Percentiles rank a stretch among this genome's conserved stretches.
Evolutionary conservation across 23 red algal genomes (phyloP).

Genomic region (Chondrus crispus): DNA sequence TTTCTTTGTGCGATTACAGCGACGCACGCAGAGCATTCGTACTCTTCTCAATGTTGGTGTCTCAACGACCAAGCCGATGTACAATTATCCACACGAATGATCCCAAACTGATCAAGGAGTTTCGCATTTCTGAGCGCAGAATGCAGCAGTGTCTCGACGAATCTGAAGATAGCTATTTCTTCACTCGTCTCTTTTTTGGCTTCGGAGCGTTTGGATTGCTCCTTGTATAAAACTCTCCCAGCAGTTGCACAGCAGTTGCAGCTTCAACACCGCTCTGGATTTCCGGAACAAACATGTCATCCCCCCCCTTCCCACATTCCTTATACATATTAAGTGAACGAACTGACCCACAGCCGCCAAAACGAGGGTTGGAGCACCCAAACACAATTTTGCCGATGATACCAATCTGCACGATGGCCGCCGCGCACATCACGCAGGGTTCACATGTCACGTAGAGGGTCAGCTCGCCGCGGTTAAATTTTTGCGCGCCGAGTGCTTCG

Average conservation of each 20-base stretch:
- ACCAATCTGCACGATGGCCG: conserved; percentile 65
- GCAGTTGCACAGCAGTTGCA: conserved; percentile 59
- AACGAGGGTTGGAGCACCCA: conserved; percentile 87
- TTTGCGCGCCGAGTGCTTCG: conserved; percentile 5
- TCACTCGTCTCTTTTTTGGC: conserved; percentile 51
- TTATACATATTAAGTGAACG: neutral
- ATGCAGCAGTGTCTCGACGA: too few species aligned
- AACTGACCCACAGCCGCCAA: conserved; percentile 97
- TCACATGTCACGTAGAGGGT: conserved; percentile 93
- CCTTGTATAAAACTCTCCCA: conserved; percentile 73
- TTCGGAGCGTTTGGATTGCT: conserved; percentile 79
- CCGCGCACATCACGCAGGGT: conserved; percentile 98
- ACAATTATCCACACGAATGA: too few species aligned
- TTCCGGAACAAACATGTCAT: conserved; percentile 11
- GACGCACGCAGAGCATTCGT: too few species aligned
- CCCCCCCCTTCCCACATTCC: conserved; percentile 23
- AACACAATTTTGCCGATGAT: conserved; percentile 57
- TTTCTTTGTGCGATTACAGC: too few species aligned
- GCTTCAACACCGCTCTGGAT: conserved; percentile 62
- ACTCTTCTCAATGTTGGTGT: too few species aligned
- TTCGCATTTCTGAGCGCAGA: too few species aligned
- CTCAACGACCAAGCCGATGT: too few species aligned
- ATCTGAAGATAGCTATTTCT: too few species aligned
- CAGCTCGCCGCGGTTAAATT: conserved; percentile 12
- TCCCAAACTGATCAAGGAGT: too few species aligned